Evolutionary conservation across 164 flowering plant genomes (phyloP).

Genomic region (Euptelea pleiosperma): DNA sequence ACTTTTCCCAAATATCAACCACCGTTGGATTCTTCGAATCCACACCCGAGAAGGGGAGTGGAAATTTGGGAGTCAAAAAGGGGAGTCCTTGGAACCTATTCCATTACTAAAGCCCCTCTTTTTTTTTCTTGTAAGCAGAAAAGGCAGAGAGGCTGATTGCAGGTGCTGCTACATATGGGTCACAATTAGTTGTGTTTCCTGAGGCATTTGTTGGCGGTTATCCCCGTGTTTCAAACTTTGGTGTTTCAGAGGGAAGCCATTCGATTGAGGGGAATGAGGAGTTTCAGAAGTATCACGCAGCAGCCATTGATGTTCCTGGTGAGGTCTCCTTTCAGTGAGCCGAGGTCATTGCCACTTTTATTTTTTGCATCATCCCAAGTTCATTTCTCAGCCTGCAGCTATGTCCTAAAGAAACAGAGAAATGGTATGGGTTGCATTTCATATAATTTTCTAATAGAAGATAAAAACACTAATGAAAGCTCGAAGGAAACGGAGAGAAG

Average conservation of each 20-base stretch:
- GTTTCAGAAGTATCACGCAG: conserved; percentile 79
- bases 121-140: conserved; percentile 29
- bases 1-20: no score
- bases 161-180: conserved; percentile 74
- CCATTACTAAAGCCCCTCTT: background rate
- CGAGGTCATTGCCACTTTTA: background rate
- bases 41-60: no score
- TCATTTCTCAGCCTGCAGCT: background rate
- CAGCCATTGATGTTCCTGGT: conserved; percentile 97
- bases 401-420: background rate
- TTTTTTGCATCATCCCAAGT: background rate
- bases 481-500: no score
- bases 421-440: no score
- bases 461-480: no score
- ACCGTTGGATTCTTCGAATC: no score
- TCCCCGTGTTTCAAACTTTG: conserved; percentile 82
- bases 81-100: no score
- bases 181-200: conserved; percentile 91
- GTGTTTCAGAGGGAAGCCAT: conserved; percentile 62
- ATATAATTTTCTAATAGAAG: no score
- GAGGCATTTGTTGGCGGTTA: conserved; percentile 97
- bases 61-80: no score
- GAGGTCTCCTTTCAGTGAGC: background rate
- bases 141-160: conserved; percentile 91
- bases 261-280: conserved; percentile 75